Evolutionary conservation across 2,329 filamentous ascomycete genomes (phyloP).

Genomic region (Zymoseptoria brevis): DNA sequence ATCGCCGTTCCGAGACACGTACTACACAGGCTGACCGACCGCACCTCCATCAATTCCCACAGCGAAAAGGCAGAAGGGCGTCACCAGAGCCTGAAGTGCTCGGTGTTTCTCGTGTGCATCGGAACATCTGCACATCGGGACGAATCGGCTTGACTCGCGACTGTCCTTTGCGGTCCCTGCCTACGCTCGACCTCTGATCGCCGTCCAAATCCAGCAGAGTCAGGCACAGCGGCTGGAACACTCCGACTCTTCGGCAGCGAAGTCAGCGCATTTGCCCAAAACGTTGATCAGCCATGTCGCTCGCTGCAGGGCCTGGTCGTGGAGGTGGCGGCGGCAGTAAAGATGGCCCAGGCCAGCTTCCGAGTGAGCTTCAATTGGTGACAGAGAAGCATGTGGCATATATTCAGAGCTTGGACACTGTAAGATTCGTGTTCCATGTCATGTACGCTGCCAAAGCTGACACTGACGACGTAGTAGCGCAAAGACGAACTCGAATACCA

Average conservation of each 20-base stretch:
- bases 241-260: not conserved
- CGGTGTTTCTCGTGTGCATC: not conserved
- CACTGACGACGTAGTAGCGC: conserved; percentile 45
- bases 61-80: not conserved
- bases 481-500: conserved; percentile 96
- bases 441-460: conserved; percentile 29
- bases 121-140: not conserved
- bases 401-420: conserved; percentile 83
- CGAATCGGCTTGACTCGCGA: not conserved
- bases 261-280: not conserved
- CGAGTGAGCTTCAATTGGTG: conserved; percentile 45
- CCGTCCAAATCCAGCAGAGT: not conserved
- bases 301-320: conserved; percentile 53
- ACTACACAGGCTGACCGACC: too few species aligned
- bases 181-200: not conserved
- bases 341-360: conserved; percentile 25
- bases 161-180: not conserved
- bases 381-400: conserved; percentile 75
- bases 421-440: conserved; percentile 37
- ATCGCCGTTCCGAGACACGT: not conserved
- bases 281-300: conserved; percentile 42
- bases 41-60: not conserved
- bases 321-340: conserved; percentile 33
- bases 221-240: not conserved
- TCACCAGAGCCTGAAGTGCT: not conserved